Evolutionary conservation across 352 stramenopile genomes (phyloP).

Genomic region (Thraustotheca clavata): DNA sequence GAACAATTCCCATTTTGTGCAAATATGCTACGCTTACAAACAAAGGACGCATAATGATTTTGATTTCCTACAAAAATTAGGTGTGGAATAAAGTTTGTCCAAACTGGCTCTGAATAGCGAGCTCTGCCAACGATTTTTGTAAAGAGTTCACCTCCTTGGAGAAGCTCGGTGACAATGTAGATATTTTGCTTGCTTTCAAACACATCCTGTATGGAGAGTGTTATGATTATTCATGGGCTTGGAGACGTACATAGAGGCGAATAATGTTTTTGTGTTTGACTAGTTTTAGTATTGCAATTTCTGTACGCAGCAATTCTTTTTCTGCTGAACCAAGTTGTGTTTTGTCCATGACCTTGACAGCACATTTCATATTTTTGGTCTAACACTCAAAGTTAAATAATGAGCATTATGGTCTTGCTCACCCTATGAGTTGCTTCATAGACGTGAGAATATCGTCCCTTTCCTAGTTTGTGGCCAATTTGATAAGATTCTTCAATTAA

Average conservation of each 20-base stretch:
- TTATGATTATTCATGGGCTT: slow-evolving; percentile 24
- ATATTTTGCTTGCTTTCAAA: slow-evolving; percentile 91
- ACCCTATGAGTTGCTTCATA: slow-evolving; percentile 65
- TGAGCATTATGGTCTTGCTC: too few species aligned
- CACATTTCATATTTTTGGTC: slow-evolving; percentile 47
- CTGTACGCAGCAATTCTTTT: slow-evolving; percentile 84
- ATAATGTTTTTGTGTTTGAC: slow-evolving; percentile 88
- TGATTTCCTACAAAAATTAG: slow-evolving; percentile 43
- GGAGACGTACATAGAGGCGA: slow-evolving; percentile 30
- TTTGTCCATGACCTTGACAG: slow-evolving; percentile 93
- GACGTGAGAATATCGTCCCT: slow-evolving; percentile 84
- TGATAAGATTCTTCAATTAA: slow-evolving; percentile 86
- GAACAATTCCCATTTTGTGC: slow-evolving; percentile 86
- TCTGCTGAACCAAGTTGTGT: slow-evolving; percentile 78
- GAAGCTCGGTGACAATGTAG: slow-evolving; percentile 98
- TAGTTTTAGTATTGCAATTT: slow-evolving; percentile 92
- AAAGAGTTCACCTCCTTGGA: slow-evolving; percentile 95
- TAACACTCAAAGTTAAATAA: slow-evolving; percentile 28
- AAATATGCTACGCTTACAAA: slow-evolving; percentile 88
- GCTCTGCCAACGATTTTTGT: slow-evolving; percentile 90
- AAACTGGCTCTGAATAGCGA: slow-evolving; percentile 70
- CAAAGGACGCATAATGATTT: slow-evolving; percentile 78
- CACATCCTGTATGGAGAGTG: slow-evolving; percentile 62
- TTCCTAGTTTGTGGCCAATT: slow-evolving; percentile 80
- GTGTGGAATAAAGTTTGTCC: not conserved